phyloP scores from a whole-genome alignment of 1,284 basidiomycete species.

The Cryptococcus depauperatus region DNA sequence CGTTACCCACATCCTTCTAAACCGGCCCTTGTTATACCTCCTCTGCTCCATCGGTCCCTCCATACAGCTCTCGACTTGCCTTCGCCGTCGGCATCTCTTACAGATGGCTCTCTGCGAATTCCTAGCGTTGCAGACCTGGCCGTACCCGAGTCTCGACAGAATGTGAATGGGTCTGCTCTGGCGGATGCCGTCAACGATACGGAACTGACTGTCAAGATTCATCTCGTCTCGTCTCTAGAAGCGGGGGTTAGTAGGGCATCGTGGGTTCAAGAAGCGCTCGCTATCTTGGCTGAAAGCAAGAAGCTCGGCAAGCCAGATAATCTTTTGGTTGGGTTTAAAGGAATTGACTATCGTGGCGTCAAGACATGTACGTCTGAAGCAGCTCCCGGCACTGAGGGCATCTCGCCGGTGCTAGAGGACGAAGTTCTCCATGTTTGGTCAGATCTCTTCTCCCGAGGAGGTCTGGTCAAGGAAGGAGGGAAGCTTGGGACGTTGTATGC shows the following conservation, averaged over 20 bases:
- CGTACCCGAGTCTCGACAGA: slow-evolving; percentile 1
- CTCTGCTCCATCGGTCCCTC: slow-evolving; percentile 39
- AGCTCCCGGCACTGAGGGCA: slow-evolving; percentile 11
- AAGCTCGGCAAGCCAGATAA: slow-evolving; percentile 31
- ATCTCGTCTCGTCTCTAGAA: slow-evolving; percentile 19
- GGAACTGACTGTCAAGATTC: slow-evolving; percentile 42
- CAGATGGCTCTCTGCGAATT: slow-evolving; percentile 1
- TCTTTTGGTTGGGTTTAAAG: slow-evolving; percentile 37
- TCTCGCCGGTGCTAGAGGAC: slow-evolving; percentile 8
- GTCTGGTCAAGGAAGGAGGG: background rate
- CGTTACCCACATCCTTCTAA: slow-evolving; percentile 36
- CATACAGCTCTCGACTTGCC: slow-evolving; percentile 37
- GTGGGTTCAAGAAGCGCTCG: slow-evolving; percentile 24
- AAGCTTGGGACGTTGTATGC: slow-evolving; percentile 30
- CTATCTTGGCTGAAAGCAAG: slow-evolving; percentile 18
- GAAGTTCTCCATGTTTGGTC: slow-evolving; percentile 11
- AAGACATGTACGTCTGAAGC: slow-evolving; percentile 16
- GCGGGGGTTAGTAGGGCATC: background rate
- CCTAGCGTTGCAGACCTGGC: slow-evolving; percentile 2
- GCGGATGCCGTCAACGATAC: slow-evolving; percentile 11
- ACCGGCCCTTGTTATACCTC: slow-evolving; percentile 31
- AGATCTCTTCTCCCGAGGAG: background rate
- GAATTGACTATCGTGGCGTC: slow-evolving; percentile 35
- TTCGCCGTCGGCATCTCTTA: slow-evolving; percentile 12
- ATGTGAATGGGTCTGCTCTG: background rate